Percentiles rank a stretch among this genome's conserved stretches.
phyloP scores from a whole-genome alignment of 306 rosid species.

The Trifolium pratense region DNA sequence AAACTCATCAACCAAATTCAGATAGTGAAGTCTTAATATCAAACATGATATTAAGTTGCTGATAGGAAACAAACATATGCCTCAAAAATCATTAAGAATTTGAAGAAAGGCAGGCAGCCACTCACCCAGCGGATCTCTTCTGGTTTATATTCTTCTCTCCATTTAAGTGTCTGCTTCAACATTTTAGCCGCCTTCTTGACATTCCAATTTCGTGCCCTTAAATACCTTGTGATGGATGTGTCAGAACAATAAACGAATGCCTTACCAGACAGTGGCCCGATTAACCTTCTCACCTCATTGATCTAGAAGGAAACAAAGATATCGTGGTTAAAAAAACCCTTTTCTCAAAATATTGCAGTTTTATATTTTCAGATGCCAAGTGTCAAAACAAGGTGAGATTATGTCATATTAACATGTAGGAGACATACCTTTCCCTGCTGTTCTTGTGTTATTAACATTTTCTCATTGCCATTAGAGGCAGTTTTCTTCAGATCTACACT shows the following conservation, averaged over 20 bases:
- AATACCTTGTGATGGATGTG: constrained; percentile 71
- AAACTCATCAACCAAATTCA: constrained; percentile 2
- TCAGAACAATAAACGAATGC: constrained; percentile 76
- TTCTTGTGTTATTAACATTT: constrained; percentile 52
- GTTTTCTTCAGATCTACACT: constrained; percentile 56
- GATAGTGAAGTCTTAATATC: not conserved
- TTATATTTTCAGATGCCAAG: constrained; percentile 18
- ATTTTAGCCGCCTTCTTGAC: constrained; percentile 87
- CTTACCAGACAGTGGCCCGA: constrained; percentile 70
- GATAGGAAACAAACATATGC: not conserved
- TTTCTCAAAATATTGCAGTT: constrained; percentile 32
- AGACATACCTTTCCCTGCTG: constrained; percentile 70
- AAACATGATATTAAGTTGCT: constrained; percentile 10
- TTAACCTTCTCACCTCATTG: constrained; percentile 71
- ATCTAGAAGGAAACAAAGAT: constrained; percentile 56
- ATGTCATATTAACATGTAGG: constrained; percentile 6
- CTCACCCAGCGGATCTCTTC: constrained; percentile 93
- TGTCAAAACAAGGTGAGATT: constrained; percentile 27
- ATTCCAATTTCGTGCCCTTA: constrained; percentile 87
- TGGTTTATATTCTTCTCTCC: constrained; percentile 83
- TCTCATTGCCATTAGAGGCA: constrained; percentile 59
- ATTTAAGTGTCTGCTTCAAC: constrained; percentile 78
- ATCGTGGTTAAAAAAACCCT: not conserved
- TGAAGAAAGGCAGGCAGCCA: constrained; percentile 15
- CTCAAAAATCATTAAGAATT: constrained; percentile 20